A percentile compares a stretch with the other conserved stretches of the same genome.
Evolutionary conservation across 371 early-diverging fungal species (phyloP).

Genomic region (Zancudomyces culisetae): DNA sequence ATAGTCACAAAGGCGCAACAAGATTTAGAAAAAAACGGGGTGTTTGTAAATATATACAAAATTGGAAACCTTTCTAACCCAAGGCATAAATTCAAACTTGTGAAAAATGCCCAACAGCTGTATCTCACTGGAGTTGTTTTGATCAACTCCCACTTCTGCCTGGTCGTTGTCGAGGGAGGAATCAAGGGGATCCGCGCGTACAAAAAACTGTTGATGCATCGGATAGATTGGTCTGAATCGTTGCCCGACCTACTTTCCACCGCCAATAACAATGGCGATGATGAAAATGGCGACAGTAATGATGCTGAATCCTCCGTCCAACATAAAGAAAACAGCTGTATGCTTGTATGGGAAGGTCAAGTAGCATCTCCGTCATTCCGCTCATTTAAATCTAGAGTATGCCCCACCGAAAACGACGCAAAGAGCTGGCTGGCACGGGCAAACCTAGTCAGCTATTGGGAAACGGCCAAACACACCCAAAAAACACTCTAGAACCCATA

Average conservation of each 20-base stretch:
- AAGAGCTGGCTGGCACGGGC: constrained; percentile 44
- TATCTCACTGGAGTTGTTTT: constrained; percentile 66
- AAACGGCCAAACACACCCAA: constrained; percentile 55
- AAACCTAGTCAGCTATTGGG: constrained; percentile 67
- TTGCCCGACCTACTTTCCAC: constrained; percentile 6
- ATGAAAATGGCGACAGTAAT: constrained; percentile 15
- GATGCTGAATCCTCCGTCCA: constrained; percentile 12
- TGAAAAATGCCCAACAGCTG: constrained; percentile 67
- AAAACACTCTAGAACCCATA: no score
- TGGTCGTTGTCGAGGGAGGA: constrained; percentile 89
- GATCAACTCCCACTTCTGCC: constrained; percentile 41
- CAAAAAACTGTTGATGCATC: constrained; percentile 85
- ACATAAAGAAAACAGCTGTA: constrained; percentile 45
- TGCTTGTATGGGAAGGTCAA: constrained; percentile 84
- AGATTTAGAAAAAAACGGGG: constrained; percentile 35
- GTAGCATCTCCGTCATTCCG: constrained; percentile 53
- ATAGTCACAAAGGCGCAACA: constrained; percentile 44
- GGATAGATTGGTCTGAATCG: constrained; percentile 77
- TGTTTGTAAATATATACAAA: constrained; percentile 68
- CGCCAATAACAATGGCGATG: background rate
- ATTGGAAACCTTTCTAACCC: constrained; percentile 55
- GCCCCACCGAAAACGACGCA: constrained; percentile 54
- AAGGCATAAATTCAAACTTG: constrained; percentile 70
- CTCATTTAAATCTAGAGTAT: constrained; percentile 48
- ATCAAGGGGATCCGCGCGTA: constrained; percentile 72